Conservation (phyloP, 495 filamentous ascomycete genomes). For the Pseudomonodictys pantanalensis region DNA sequence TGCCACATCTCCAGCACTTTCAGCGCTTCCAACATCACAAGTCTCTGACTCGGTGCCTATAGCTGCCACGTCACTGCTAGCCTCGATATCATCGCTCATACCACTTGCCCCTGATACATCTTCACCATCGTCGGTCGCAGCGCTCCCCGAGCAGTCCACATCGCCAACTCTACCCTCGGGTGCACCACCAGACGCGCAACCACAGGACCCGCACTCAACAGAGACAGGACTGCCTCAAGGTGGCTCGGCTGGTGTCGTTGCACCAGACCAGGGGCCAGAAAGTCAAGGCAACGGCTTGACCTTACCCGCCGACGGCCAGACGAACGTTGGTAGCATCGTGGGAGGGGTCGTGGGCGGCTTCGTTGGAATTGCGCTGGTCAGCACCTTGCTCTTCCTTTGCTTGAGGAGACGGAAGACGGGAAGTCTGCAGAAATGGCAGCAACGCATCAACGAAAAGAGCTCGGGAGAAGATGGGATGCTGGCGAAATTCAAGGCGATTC, state of each 20-base stretch:
- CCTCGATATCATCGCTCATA: background rate
- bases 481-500: slow-evolving; percentile 13
- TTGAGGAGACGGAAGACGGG: slow-evolving; percentile 19
- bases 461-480: background rate
- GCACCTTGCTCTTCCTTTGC: slow-evolving; percentile 29
- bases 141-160: background rate
- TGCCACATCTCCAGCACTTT: background rate
- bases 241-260: slow-evolving; percentile 26
- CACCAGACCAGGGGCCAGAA: slow-evolving; percentile 14
- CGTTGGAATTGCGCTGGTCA: slow-evolving; percentile 21
- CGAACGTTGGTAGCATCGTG: slow-evolving; percentile 24
- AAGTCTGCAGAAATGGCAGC: slow-evolving; percentile 18
- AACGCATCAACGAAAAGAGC: slow-evolving; percentile 25
- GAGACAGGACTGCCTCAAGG: slow-evolving; percentile 8
- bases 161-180: background rate
- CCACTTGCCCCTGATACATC: background rate
- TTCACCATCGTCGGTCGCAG: slow-evolving; percentile 1
- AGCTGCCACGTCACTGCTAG: slow-evolving; percentile 14
- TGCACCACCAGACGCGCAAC: slow-evolving; percentile 1
- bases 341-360: slow-evolving; percentile 31
- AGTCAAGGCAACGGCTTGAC: slow-evolving; percentile 4
- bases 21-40: slow-evolving; percentile 6
- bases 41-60: slow-evolving; percentile 25
- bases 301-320: slow-evolving; percentile 1
- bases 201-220: slow-evolving; percentile 14